A percentile compares a stretch with the other conserved stretches of the same genome.
These are phyloP conservation scores for Paxillus ammoniavirescens DNA, from an alignment of 768 basidiomycete genomes.

Conservation along the genomic window DNA sequence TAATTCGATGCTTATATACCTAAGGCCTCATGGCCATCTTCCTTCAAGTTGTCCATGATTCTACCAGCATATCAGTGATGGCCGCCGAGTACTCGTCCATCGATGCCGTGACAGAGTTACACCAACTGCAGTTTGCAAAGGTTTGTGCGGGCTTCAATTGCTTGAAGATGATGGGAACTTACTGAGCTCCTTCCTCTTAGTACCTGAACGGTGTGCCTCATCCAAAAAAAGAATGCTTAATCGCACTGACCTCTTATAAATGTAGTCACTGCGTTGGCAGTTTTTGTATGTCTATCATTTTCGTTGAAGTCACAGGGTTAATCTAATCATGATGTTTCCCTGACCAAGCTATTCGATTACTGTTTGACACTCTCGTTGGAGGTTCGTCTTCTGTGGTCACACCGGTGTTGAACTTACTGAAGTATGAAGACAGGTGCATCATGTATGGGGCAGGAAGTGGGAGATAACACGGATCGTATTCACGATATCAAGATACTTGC, in stretches of 20 bases:
- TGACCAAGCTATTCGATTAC: conserved; percentile 19
- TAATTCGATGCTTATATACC: too few relatives aligned
- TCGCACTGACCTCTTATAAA: neutral
- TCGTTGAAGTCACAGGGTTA: neutral
- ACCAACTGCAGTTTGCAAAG: too few relatives aligned
- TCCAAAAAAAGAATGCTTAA: too few relatives aligned
- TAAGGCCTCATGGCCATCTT: too few relatives aligned
- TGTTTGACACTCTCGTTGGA: conserved; percentile 21
- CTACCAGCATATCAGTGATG: too few relatives aligned
- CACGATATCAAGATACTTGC: conserved; percentile 26
- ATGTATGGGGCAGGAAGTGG: conserved; percentile 26
- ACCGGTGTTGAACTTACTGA: neutral
- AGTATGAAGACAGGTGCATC: conserved; percentile 11
- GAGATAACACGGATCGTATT: conserved; percentile 20
- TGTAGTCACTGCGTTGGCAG: conserved; percentile 18
- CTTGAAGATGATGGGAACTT: too few relatives aligned
- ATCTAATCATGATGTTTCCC: neutral
- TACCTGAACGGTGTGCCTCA: too few relatives aligned
- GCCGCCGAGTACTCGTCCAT: too few relatives aligned
- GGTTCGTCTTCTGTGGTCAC: conserved; percentile 5
- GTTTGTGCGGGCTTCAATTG: too few relatives aligned
- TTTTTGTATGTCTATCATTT: conserved; percentile 12
- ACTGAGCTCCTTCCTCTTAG: too few relatives aligned
- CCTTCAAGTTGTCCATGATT: too few relatives aligned
- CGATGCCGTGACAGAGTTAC: too few relatives aligned